Percentiles rank a stretch among this genome's conserved stretches.
Evolutionary conservation across 768 basidiomycete species (phyloP).

Genomic region (Russula griseocarnosa): DNA sequence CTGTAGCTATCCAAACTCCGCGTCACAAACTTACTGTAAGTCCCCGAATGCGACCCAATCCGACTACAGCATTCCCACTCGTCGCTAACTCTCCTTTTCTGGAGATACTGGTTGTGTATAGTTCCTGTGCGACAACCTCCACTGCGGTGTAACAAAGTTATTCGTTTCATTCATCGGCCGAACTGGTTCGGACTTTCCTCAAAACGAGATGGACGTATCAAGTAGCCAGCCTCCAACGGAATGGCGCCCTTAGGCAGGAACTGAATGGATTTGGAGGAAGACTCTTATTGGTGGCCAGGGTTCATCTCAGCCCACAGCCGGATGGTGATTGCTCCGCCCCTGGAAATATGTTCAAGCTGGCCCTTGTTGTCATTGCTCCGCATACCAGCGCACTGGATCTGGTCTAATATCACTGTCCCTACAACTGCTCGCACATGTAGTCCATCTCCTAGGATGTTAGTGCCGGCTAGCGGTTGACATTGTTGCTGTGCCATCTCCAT

Average conservation of each 20-base stretch:
- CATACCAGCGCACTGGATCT: background rate
- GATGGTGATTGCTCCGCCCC: background rate
- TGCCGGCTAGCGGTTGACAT: background rate
- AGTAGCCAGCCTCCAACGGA: background rate
- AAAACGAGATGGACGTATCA: background rate
- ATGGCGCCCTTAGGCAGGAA: background rate
- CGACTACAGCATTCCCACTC: background rate
- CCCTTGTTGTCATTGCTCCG: background rate
- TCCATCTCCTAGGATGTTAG: conserved; percentile 6
- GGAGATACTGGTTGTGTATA: background rate
- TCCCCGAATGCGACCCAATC: background rate
- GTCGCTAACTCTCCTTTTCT: background rate
- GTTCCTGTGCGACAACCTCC: background rate
- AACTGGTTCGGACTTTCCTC: background rate
- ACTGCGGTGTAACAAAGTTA: background rate
- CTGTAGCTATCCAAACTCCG: conserved; percentile 6
- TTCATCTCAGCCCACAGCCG: conserved; percentile 3
- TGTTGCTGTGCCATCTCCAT: conserved; percentile 12
- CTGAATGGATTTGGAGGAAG: background rate
- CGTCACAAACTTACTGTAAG: background rate
- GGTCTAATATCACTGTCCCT: background rate
- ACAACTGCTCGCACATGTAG: background rate
- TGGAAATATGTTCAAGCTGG: conserved; percentile 1
- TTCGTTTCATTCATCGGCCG: background rate
- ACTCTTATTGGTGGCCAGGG: background rate